Evolutionary conservation across 257 asterid species (phyloP), one percentile per base, ranked within the genome.

Genomic region (Penstemon newberryi): DNA sequence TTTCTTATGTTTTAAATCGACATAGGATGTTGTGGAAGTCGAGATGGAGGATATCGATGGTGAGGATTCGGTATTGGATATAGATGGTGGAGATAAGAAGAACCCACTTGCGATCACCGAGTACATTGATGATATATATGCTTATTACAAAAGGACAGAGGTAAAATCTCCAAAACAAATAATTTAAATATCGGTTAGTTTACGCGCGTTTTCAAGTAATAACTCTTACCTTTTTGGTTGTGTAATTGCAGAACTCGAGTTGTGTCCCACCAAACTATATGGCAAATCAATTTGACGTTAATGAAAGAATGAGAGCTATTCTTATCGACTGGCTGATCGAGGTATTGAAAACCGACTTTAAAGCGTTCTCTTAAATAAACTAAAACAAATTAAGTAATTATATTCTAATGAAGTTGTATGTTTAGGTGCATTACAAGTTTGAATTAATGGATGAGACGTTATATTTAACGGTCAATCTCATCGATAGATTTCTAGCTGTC

Each of bases 311-410:
- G 99, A 84, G 99, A 73, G 89, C 82, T 2, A 89, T 94, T 79
- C 95, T 94, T 4, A 83, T 94, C 18, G 97, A 94, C 70, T 94
- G 99, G 99, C 83, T 94, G 69, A 87, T 90, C 4, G 96, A 94
- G 97, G 99, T 93, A 77, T 46, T 33, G 40, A 56, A 46, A 41
- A 3, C 15, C 15, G 19, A 1, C 36, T 25, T 25, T 25, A 15
- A 19, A 12, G 7, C 43, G 25, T 41, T 54, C 18, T 51, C 7
- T 59, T 63, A 56, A 11, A 41, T 52, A 62, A 55, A 8, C 53
- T 61, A 0, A 7, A 53, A 67, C 18, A 19, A 67, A 15, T 8
- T 8, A 49, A 25, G 33, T 25, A 25, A 25, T 25, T 25, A 60
- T 58, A 7, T 40, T 33, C 56, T 62, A 51, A 39, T 1, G 15